A percentile compares a stretch with the other conserved stretches of the same genome.
phyloP scores from a whole-genome alignment of 2,329 filamentous ascomycete genomes.

The Fusarium torreyae region DNA sequence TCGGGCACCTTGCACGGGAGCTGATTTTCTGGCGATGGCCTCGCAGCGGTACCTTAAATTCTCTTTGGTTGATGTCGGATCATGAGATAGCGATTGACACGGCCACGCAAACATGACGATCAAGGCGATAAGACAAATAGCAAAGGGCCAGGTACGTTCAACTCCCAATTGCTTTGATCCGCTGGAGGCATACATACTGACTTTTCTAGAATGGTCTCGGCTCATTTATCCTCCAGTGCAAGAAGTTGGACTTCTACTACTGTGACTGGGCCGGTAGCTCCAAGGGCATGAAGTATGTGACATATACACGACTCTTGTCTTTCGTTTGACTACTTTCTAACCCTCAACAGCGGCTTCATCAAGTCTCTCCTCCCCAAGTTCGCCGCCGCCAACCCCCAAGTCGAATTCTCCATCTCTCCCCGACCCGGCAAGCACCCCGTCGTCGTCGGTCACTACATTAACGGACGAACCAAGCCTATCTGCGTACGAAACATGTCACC shows the following conservation, averaged over 20 bases:
- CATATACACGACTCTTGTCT: fast-evolving
- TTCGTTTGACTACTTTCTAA: constrained; percentile 45
- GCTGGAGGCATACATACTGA: constrained; percentile 29
- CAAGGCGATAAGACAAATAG: constrained; percentile 66
- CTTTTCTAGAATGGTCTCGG: constrained; percentile 88
- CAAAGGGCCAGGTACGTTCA: constrained; percentile 66
- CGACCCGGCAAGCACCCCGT: constrained; percentile 92
- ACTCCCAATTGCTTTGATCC: not conserved
- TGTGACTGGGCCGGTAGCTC: constrained; percentile 97
- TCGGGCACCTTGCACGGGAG: constrained; percentile 35
- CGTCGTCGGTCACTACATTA: constrained; percentile 92
- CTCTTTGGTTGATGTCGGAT: constrained; percentile 43
- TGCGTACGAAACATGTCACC: constrained; percentile 90
- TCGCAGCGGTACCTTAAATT: constrained; percentile 37
- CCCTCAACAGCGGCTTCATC: constrained; percentile 78
- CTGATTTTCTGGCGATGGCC: constrained; percentile 47
- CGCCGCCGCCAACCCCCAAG: constrained; percentile 84
- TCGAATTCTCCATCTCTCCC: constrained; percentile 93
- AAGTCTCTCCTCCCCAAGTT: constrained; percentile 82
- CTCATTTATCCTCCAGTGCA: constrained; percentile 97
- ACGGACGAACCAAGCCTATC: constrained; percentile 86
- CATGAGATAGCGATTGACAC: constrained; percentile 49
- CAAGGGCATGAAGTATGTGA: constrained; percentile 88
- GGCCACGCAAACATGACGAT: constrained; percentile 67
- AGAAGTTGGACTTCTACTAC: constrained; percentile 95